Evolutionary conservation across 192 early-diverging fungal genomes (phyloP).

Genomic region (Coemansia sp.): DNA sequence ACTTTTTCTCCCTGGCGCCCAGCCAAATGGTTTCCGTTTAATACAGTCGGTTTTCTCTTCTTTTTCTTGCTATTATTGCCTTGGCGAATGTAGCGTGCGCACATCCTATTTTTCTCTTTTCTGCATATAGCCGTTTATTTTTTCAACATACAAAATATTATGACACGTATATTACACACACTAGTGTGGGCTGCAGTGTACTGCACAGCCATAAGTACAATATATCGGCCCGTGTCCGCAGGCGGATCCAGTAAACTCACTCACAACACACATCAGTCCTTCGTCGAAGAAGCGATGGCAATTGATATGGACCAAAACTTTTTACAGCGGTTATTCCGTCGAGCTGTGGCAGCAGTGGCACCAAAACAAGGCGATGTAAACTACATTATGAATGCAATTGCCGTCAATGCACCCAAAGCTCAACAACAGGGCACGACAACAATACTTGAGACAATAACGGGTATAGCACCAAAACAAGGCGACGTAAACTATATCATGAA

Average conservation of each 20-base stretch:
- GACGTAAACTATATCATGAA: background rate
- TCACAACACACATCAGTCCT: background rate
- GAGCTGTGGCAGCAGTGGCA: background rate
- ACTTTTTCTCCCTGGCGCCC: too few relatives aligned
- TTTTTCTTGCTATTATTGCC: background rate
- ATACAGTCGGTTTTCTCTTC: background rate
- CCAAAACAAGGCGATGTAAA: constrained; percentile 14
- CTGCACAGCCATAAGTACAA: background rate
- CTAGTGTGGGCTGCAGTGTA: background rate
- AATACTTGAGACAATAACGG: constrained; percentile 1
- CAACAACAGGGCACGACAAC: background rate
- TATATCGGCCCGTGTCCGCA: background rate
- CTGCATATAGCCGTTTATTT: background rate
- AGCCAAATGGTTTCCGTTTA: too few relatives aligned
- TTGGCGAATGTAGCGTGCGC: background rate
- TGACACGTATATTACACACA: constrained; percentile 1
- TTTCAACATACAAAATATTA: constrained; percentile 1
- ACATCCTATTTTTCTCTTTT: background rate
- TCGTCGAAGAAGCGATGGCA: background rate
- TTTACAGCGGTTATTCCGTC: background rate
- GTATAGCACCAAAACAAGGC: background rate
- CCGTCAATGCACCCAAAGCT: background rate
- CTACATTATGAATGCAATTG: constrained; percentile 20
- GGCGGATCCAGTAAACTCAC: background rate
- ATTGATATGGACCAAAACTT: background rate